A percentile compares a stretch with the other conserved stretches of the same genome.
phyloP scores from a whole-genome alignment of 805 yeast genomes.

The Starmerella cellae region DNA sequence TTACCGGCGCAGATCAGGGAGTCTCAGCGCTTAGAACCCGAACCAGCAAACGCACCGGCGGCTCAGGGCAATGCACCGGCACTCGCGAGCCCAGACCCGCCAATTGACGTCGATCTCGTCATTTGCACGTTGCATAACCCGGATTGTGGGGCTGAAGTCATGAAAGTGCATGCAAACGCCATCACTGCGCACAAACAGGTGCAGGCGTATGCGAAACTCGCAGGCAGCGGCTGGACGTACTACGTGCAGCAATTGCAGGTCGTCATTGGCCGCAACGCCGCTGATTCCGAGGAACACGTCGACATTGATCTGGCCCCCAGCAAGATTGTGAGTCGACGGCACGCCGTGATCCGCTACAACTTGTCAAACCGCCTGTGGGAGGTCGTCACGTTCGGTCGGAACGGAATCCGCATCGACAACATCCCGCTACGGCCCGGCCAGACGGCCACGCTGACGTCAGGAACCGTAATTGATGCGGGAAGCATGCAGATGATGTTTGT shows the following conservation, averaged over 20 bases:
- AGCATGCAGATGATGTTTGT: slow-evolving; percentile 99
- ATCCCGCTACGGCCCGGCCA: slow-evolving; percentile 31
- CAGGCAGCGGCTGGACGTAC: slow-evolving; percentile 87
- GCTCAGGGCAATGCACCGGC: too few species aligned
- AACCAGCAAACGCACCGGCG: too few species aligned
- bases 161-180: slow-evolving; percentile 59
- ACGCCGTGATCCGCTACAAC: slow-evolving; percentile 74
- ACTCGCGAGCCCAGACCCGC: too few species aligned
- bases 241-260: slow-evolving; percentile 70
- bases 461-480: slow-evolving; percentile 87
- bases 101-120: slow-evolving; percentile 30
- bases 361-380: slow-evolving; percentile 72
- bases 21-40: too few species aligned
- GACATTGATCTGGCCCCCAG: slow-evolving; percentile 95
- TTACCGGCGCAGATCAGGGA: too few species aligned
- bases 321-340: slow-evolving; percentile 87
- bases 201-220: slow-evolving; percentile 95
- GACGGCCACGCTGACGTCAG: slow-evolving; percentile 49
- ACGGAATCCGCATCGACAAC: slow-evolving; percentile 86
- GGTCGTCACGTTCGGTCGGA: slow-evolving; percentile 68
- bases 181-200: slow-evolving; percentile 56
- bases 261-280: slow-evolving; percentile 75
- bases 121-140: slow-evolving; percentile 60
- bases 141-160: slow-evolving; percentile 58
- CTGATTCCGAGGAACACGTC: slow-evolving; percentile 23